Evolutionary conservation across 306 rosid genomes (phyloP).

Genomic region (Glycyrrhiza uralensis): DNA sequence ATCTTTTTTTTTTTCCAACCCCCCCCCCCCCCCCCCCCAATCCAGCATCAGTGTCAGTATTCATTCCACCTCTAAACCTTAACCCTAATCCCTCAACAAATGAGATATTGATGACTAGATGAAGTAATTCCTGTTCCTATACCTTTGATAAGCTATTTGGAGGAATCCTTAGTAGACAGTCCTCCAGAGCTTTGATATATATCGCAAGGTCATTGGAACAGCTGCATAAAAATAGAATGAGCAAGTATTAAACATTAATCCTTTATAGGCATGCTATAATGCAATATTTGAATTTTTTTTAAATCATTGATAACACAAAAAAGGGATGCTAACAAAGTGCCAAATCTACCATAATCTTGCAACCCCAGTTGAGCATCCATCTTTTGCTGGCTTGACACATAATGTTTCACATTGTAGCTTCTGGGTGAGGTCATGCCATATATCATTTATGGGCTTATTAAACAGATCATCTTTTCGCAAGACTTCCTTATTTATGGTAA

Average conservation of each 20-base stretch:
- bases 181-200: constrained; percentile 67
- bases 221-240: constrained; percentile 45
- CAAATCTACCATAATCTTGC: constrained; percentile 80
- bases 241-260: not conserved
- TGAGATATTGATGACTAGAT: not conserved
- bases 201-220: constrained; percentile 66
- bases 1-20: not conserved
- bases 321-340: constrained; percentile 11
- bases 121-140: constrained; percentile 19
- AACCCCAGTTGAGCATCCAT: constrained; percentile 98
- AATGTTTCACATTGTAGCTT: constrained; percentile 75
- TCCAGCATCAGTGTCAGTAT: not conserved
- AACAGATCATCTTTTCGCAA: constrained; percentile 52
- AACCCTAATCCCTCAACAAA: not conserved
- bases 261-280: not conserved
- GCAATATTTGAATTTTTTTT: not conserved
- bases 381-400: constrained; percentile 92
- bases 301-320: constrained; percentile 9
- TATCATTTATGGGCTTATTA: constrained; percentile 39
- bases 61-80: not conserved
- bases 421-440: constrained; percentile 70
- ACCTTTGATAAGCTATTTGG: constrained; percentile 91
- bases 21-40: not conserved
- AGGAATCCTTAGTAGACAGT: constrained; percentile 70
- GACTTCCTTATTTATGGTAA: constrained; percentile 72